Evolutionary conservation across 495 filamentous ascomycete species (phyloP).

Genomic region (Darksidea phi): DNA sequence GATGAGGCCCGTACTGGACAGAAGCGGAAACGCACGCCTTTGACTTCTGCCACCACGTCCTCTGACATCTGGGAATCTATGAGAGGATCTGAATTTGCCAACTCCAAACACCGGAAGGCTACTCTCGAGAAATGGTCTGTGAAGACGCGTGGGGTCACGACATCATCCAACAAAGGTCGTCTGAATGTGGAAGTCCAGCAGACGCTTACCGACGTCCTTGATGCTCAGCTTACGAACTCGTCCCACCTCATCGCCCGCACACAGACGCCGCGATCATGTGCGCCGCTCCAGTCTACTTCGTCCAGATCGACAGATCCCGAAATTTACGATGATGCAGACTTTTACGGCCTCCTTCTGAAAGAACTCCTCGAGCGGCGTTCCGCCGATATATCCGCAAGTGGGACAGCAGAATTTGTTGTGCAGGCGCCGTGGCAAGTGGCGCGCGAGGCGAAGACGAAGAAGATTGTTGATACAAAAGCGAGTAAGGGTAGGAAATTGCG

Average conservation of each 20-base stretch:
- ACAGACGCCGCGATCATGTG: conserved; percentile 67
- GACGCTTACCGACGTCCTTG: conserved; percentile 68
- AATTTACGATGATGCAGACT: conserved; percentile 89
- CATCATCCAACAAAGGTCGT: conserved; percentile 39
- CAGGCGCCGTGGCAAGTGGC: conserved; percentile 61
- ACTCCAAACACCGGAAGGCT: conserved; percentile 52
- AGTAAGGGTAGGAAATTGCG: conserved; percentile 93
- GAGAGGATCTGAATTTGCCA: conserved; percentile 59
- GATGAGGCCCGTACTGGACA: conserved; percentile 56
- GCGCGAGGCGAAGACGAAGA: conserved; percentile 72
- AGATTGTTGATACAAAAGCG: conserved; percentile 85
- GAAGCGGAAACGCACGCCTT: conserved; percentile 48
- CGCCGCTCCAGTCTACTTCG: conserved; percentile 60
- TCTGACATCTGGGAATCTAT: conserved; percentile 71
- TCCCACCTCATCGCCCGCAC: conserved; percentile 68
- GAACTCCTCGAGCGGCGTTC: conserved; percentile 87
- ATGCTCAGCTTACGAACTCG: conserved; percentile 66
- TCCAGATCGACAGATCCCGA: conserved; percentile 48
- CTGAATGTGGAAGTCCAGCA: conserved; percentile 51
- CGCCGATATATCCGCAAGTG: conserved; percentile 46
- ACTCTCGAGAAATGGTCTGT: conserved; percentile 68
- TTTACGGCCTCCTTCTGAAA: conserved; percentile 88
- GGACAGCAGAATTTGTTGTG: conserved; percentile 43
- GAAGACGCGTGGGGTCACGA: conserved; percentile 52
- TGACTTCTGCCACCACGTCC: conserved; percentile 52